phyloP scores from a whole-genome alignment of 257 asterid genomes.

The Nicotiana obtusifolia region DNA sequence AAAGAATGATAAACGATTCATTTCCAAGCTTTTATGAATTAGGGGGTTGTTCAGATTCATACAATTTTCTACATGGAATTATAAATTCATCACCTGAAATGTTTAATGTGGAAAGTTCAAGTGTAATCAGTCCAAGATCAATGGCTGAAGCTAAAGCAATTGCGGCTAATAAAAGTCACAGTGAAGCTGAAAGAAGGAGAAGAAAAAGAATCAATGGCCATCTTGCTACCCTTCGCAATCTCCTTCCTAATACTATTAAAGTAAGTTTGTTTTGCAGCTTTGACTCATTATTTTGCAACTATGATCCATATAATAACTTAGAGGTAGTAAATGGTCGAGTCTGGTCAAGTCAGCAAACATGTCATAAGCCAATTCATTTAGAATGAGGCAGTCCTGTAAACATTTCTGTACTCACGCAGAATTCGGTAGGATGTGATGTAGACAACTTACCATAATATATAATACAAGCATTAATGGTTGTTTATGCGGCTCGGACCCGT shows the following conservation, averaged over 20 bases:
- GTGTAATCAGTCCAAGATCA: slow-evolving; percentile 37
- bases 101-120: slow-evolving; percentile 23
- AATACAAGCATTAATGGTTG: too few relatives aligned
- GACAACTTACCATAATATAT: too few relatives aligned
- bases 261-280: slow-evolving; percentile 22
- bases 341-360: background rate
- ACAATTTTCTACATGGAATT: slow-evolving; percentile 32
- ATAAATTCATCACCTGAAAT: slow-evolving; percentile 15
- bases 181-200: slow-evolving; percentile 86
- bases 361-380: background rate
- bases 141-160: slow-evolving; percentile 68
- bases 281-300: background rate
- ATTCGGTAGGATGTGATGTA: rapidly evolving
- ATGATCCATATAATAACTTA: background rate
- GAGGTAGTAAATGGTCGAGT: background rate
- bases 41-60: slow-evolving; percentile 44
- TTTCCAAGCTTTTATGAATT: slow-evolving; percentile 44
- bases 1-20: slow-evolving; percentile 29
- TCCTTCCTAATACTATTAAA: slow-evolving; percentile 74
- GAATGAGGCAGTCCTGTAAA: too few relatives aligned
- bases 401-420: too few relatives aligned
- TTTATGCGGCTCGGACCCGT: too few relatives aligned
- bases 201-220: slow-evolving; percentile 82
- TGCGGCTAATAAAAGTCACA: slow-evolving; percentile 78
- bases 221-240: slow-evolving; percentile 80